Conservation (phyloP, 2,329 filamentous ascomycete species). For the Xylaria sp. region DNA sequence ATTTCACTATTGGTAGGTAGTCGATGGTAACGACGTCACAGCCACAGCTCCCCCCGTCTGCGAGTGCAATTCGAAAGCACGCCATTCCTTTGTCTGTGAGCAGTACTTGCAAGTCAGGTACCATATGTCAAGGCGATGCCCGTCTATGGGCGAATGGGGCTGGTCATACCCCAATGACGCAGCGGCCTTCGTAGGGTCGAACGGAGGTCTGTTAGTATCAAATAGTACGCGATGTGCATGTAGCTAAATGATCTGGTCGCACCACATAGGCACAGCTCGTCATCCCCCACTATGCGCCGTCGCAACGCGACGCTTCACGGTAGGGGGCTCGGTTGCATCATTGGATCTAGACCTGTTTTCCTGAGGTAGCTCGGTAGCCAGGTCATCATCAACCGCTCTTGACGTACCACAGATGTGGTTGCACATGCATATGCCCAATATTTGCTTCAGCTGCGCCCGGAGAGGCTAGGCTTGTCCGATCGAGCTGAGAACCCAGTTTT, state of each 20-base stretch:
- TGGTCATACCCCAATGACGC: constrained; percentile 9
- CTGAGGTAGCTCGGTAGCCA: not conserved
- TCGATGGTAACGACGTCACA: constrained; percentile 23
- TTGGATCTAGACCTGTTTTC: not conserved
- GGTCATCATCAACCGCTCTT: not conserved
- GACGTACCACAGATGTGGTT: constrained; percentile 14
- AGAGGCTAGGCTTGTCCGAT: constrained; percentile 12
- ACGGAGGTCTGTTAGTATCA: constrained; percentile 21
- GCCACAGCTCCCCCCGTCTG: constrained; percentile 24
- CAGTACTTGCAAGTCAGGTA: constrained; percentile 21
- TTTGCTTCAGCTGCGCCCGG: constrained; percentile 29
- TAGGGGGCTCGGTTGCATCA: not conserved
- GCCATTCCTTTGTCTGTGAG: constrained; percentile 25
- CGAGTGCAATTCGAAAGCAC: constrained; percentile 21
- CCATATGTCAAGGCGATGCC: not conserved
- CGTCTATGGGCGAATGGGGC: constrained; percentile 2
- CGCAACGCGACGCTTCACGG: not conserved
- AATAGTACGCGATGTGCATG: constrained; percentile 27
- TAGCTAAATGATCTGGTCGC: constrained; percentile 17
- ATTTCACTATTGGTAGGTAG: constrained; percentile 9
- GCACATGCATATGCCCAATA: constrained; percentile 18
- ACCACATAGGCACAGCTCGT: constrained; percentile 24
- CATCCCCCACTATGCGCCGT: constrained; percentile 15
- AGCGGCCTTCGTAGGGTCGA: not conserved
- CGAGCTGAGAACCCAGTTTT: constrained; percentile 16